Percentiles rank a stretch among this genome's conserved stretches.
Conservation (phyloP, 805 yeast species). For the Ogataea methanolica region DNA sequence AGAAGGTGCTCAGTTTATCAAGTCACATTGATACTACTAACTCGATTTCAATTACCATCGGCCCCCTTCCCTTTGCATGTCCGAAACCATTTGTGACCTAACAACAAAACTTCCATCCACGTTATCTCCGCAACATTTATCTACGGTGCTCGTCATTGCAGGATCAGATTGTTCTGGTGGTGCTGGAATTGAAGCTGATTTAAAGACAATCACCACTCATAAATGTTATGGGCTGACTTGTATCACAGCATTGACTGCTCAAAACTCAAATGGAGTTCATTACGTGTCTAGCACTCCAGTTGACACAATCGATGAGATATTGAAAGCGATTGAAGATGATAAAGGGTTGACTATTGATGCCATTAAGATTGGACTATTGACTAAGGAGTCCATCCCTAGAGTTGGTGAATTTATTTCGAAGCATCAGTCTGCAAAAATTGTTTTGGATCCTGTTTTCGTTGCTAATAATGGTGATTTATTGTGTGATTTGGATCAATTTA, state of each 20-base stretch:
- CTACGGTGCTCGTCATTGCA: slow-evolving; percentile 48
- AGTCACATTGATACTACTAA: no score
- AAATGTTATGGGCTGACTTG: slow-evolving; percentile 78
- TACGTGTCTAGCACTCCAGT: slow-evolving; percentile 41
- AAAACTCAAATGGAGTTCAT: slow-evolving; percentile 53
- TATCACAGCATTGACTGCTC: slow-evolving; percentile 77
- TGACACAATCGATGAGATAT: slow-evolving; percentile 40
- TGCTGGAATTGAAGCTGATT: slow-evolving; percentile 90
- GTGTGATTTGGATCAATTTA: slow-evolving; percentile 34
- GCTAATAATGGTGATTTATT: slow-evolving; percentile 70
- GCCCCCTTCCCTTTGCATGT: background rate
- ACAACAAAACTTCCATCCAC: slow-evolving; percentile 2
- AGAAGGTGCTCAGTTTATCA: no score
- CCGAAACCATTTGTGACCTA: slow-evolving; percentile 4
- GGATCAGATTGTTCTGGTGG: slow-evolving; percentile 91
- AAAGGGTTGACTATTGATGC: slow-evolving; percentile 50
- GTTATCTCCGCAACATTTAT: slow-evolving; percentile 17
- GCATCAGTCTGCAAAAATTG: slow-evolving; percentile 28
- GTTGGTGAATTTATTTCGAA: slow-evolving; percentile 8
- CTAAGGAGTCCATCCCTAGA: slow-evolving; percentile 43
- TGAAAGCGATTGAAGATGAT: slow-evolving; percentile 58
- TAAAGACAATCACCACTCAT: slow-evolving; percentile 75
- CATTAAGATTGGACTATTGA: slow-evolving; percentile 76
- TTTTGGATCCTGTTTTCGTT: slow-evolving; percentile 82
- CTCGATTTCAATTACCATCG: no score